Evolutionary conservation across 1,284 basidiomycete genomes (phyloP).

Genomic region (Cutaneotrichosporon sp.): DNA sequence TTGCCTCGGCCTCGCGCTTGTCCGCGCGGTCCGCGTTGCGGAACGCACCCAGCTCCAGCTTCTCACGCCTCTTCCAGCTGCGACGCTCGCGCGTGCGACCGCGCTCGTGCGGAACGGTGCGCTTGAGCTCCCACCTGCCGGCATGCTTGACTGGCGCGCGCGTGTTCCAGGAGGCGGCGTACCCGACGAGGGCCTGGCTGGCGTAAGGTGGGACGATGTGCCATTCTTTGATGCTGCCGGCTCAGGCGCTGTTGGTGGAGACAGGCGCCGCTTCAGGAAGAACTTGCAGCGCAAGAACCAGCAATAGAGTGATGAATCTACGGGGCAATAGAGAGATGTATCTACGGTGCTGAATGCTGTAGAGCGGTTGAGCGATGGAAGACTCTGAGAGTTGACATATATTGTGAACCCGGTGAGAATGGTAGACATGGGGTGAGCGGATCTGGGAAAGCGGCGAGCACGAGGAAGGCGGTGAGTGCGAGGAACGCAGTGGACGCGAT

Average conservation of each 20-base stretch:
- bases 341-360: no score
- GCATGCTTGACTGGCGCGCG: slow-evolving; percentile 71
- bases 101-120: slow-evolving; percentile 75
- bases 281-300: slow-evolving; percentile 76
- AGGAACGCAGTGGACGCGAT: no score
- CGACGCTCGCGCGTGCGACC: slow-evolving; percentile 55
- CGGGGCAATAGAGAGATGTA: no score
- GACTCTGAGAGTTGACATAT: no score
- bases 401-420: no score
- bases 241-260: slow-evolving; percentile 60
- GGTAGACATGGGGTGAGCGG: no score
- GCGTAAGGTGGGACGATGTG: slow-evolving; percentile 63
- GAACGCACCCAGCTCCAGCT: slow-evolving; percentile 58
- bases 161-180: slow-evolving; percentile 21
- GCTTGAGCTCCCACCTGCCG: slow-evolving; percentile 82
- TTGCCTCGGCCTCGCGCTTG: slow-evolving; percentile 70
- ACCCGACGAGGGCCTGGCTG: slow-evolving; percentile 53
- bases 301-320: no score
- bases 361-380: no score
- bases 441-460: no score
- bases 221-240: slow-evolving; percentile 82
- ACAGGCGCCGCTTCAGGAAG: slow-evolving; percentile 71
- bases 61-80: slow-evolving; percentile 68
- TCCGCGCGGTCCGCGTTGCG: slow-evolving; percentile 60
- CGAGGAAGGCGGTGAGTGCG: no score